A percentile compares a stretch with the other conserved stretches of the same genome.
Conservation (phyloP, 1,284 basidiomycete species). For the Moesziomyces sp. region DNA sequence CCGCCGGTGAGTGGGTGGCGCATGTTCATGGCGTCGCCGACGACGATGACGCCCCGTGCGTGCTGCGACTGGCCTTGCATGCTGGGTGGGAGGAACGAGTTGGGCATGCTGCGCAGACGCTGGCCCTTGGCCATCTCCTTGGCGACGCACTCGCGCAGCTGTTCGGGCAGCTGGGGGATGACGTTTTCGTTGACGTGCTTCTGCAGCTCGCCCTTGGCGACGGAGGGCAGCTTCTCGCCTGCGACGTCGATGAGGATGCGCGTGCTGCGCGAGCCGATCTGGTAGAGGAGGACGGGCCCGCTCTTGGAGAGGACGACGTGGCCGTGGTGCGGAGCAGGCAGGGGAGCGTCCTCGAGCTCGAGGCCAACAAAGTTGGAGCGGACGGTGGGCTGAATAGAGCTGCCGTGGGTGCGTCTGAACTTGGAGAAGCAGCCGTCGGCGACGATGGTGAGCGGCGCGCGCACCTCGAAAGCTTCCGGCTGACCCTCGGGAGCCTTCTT, state of each 20-base stretch:
- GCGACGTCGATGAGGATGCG: conserved; percentile 94
- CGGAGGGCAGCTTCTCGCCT: conserved; percentile 78
- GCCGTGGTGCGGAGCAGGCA: conserved; percentile 86
- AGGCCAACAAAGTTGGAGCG: conserved; percentile 85
- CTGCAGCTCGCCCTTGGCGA: conserved; percentile 74
- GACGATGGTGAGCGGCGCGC: conserved; percentile 83
- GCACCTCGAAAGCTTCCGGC: conserved; percentile 65
- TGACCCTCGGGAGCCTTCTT: conserved; percentile 35
- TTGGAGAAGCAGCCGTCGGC: conserved; percentile 96
- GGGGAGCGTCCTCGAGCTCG: conserved; percentile 78
- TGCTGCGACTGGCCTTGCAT: conserved; percentile 76
- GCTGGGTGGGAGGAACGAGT: conserved; percentile 88
- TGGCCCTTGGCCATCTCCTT: conserved; percentile 54
- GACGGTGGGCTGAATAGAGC: conserved; percentile 70
- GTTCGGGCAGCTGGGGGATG: conserved; percentile 59
- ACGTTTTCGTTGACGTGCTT: conserved; percentile 54
- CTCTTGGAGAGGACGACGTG: conserved; percentile 79
- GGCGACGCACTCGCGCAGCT: conserved; percentile 55
- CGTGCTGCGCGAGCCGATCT: conserved; percentile 81
- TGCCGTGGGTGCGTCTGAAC: conserved; percentile 74
- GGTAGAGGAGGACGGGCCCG: conserved; percentile 88
- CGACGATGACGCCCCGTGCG: conserved; percentile 80
- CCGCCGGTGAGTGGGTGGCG: conserved; percentile 95
- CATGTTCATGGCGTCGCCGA: conserved; percentile 99
- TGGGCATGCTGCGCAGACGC: conserved; percentile 84